Percentiles rank a stretch among this genome's conserved stretches.
These are phyloP conservation scores for Cordyceps javanica DNA, from an alignment of 2,329 filamentous ascomycete species.

Conservation along the genomic window DNA sequence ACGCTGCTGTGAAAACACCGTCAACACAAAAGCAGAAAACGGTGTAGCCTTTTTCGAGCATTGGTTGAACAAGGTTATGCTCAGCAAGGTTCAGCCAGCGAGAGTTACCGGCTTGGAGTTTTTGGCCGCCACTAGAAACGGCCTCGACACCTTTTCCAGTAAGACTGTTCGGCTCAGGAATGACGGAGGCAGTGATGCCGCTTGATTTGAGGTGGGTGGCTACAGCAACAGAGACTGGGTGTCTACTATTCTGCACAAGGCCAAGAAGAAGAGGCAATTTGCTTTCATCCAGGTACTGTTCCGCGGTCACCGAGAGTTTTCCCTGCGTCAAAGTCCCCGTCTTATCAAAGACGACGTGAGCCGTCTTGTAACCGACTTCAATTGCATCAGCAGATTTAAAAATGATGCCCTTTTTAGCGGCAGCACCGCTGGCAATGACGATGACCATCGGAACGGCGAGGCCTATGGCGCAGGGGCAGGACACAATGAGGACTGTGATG, in stretches of 20 bases:
- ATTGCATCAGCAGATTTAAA: slow-evolving; percentile 62
- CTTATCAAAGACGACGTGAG: slow-evolving; percentile 73
- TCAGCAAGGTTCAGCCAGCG: slow-evolving; percentile 37
- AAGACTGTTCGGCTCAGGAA: slow-evolving; percentile 30
- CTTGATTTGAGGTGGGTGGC: slow-evolving; percentile 30
- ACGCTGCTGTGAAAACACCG: slow-evolving; percentile 31
- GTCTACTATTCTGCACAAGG: slow-evolving; percentile 35
- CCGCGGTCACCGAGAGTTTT: slow-evolving; percentile 35
- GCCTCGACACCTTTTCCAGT: slow-evolving; percentile 43
- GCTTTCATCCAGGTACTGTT: slow-evolving; percentile 2
- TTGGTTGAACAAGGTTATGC: slow-evolving; percentile 25
- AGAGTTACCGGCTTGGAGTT: slow-evolving; percentile 44
- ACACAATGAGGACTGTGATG: slow-evolving; percentile 67
- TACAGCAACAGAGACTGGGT: slow-evolving; percentile 48
- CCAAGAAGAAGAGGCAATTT: slow-evolving; percentile 22
- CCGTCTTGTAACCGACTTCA: slow-evolving; percentile 53
- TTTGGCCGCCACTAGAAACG: slow-evolving; percentile 16
- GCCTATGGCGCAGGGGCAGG: slow-evolving; percentile 73
- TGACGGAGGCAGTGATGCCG: slow-evolving; percentile 11
- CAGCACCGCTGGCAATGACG: slow-evolving; percentile 62
- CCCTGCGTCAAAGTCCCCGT: slow-evolving; percentile 69
- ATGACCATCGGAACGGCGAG: slow-evolving; percentile 73
- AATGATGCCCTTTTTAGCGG: slow-evolving; percentile 58
- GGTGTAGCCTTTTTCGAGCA: slow-evolving; percentile 33
- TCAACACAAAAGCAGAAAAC: slow-evolving; percentile 42